Base-by-base conservation (phyloP, 768 basidiomycete genomes). In the Suillus bovinus region DNA sequence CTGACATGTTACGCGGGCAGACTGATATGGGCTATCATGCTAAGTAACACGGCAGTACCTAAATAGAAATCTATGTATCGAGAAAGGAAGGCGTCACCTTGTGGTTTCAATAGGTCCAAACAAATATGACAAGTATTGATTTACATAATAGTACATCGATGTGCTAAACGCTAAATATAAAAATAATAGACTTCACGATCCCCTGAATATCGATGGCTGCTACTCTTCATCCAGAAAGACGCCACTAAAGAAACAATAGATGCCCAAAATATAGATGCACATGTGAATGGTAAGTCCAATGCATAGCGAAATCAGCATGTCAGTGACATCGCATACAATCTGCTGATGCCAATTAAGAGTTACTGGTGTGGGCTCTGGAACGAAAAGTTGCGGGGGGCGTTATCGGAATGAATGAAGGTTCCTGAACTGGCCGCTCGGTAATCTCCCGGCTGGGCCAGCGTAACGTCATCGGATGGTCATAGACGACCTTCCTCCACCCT, bases 261-360 rank as follows among this genome's bases (percentile, higher is more conserved):
- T 46, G 22, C 74, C 67, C 22, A 63, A 72, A 10, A 72, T 29
- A 61, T 64, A 67, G 64, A 74, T 66, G 22, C 73, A 74, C 29
- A 61, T 27, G 39, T 75, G 65, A 61, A 74, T 69, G 27, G 67
- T 55, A 9, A 72, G 49, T n/a, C 73, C 73, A 14, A 74, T 54
- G 16, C 57, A 49, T 41, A 75, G 42, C 24, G 74, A 61, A 10
- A 65, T 61, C 20, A 75, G 27, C 7, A 71, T 74, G 20, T 75
- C 73, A 52, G 66, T 66, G 54, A 75, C 46, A 44, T 74, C 74
- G 36, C 73, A 67, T 39, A 67, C 71, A 60, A 75, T 24, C 22
- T 16, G 27, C 47, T 61, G 63, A 53, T 58, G 67, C n/a, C 72
- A 53, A 11, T 62, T 67, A 24, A 54, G 60, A 29, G 61, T 50